A percentile compares a stretch with the other conserved stretches of the same genome.
These are phyloP conservation scores for Ascochyta rabiei DNA, from an alignment of 2,329 filamentous ascomycete species.

Conservation along the genomic window DNA sequence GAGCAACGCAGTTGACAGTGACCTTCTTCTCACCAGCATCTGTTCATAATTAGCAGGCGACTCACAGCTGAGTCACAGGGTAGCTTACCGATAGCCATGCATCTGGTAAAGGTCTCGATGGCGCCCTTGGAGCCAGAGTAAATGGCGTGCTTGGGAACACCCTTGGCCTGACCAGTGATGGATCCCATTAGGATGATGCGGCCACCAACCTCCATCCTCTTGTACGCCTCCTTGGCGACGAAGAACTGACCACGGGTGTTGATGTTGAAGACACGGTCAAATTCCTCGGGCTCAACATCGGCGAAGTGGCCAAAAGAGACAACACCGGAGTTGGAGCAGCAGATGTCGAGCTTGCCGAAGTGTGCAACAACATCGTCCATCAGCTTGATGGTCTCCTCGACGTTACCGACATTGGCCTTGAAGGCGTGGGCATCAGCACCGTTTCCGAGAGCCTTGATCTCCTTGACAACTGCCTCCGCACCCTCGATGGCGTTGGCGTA, in stretches of 20 bases:
- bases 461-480: slow-evolving; percentile 68
- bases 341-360: slow-evolving; percentile 73
- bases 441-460: slow-evolving; percentile 66
- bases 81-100: slow-evolving; percentile 57
- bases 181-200: slow-evolving; percentile 62
- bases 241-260: slow-evolving; percentile 70
- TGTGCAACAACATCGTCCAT: slow-evolving; percentile 67
- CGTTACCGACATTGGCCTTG: slow-evolving; percentile 71
- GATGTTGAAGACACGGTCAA: slow-evolving; percentile 64
- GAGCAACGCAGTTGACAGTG: slow-evolving; percentile 66
- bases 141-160: slow-evolving; percentile 60
- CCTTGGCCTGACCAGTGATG: slow-evolving; percentile 64
- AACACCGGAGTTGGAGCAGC: slow-evolving; percentile 71
- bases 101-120: slow-evolving; percentile 61
- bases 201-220: slow-evolving; percentile 58
- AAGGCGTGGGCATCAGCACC: slow-evolving; percentile 68
- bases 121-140: slow-evolving; percentile 62
- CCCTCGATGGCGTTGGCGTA: slow-evolving; percentile 69
- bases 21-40: slow-evolving; percentile 62
- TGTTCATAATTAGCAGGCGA: slow-evolving; percentile 25
- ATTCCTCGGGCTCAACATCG: slow-evolving; percentile 61
- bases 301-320: slow-evolving; percentile 61
- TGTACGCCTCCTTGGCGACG: slow-evolving; percentile 63
- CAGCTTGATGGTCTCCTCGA: slow-evolving; percentile 66
- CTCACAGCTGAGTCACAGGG: background rate